Percentiles rank a stretch among this genome's conserved stretches.
phyloP scores from a whole-genome alignment of 2,329 filamentous ascomycete genomes.

The Penicillium crustosum region DNA sequence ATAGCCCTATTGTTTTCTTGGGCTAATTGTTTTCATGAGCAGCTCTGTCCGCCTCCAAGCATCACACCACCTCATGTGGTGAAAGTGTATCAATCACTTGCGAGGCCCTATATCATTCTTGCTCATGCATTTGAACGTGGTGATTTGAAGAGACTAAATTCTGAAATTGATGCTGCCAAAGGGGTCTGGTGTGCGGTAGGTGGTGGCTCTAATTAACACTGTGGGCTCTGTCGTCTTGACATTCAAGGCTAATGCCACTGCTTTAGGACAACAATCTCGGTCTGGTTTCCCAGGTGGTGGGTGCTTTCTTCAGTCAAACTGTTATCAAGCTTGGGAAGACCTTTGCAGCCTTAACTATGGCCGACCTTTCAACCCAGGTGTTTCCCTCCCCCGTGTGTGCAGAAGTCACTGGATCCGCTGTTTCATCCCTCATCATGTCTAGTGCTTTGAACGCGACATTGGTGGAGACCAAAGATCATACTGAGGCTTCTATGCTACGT shows the following conservation, averaged over 20 bases:
- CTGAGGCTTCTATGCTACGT: conserved; percentile 51
- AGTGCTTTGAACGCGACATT: conserved; percentile 54
- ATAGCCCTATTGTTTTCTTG: not conserved
- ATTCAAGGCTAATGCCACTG: conserved; percentile 10
- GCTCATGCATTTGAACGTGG: conserved; percentile 66
- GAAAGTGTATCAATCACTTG: conserved; percentile 58
- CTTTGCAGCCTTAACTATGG: conserved; percentile 64
- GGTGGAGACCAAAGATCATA: conserved; percentile 42
- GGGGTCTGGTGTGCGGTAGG: conserved; percentile 61
- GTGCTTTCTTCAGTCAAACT: conserved; percentile 72
- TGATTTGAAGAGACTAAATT: conserved; percentile 59
- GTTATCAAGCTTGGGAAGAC: conserved; percentile 71
- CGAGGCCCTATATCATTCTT: conserved; percentile 69
- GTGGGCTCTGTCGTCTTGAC: not conserved
- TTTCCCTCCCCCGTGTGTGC: conserved; percentile 28
- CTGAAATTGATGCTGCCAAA: conserved; percentile 61
- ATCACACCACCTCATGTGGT: conserved; percentile 55
- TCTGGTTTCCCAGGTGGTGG: conserved; percentile 67
- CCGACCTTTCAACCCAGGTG: conserved; percentile 44
- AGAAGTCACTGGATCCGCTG: conserved; percentile 34
- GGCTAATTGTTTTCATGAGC: conserved; percentile 10
- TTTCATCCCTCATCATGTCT: conserved; percentile 50
- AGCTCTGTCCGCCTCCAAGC: conserved; percentile 55
- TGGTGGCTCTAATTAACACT: conserved; percentile 1
- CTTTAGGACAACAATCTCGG: conserved; percentile 67